Evolutionary conservation across 306 rosid species (phyloP).

Genomic region (Ceratonia siliqua): DNA sequence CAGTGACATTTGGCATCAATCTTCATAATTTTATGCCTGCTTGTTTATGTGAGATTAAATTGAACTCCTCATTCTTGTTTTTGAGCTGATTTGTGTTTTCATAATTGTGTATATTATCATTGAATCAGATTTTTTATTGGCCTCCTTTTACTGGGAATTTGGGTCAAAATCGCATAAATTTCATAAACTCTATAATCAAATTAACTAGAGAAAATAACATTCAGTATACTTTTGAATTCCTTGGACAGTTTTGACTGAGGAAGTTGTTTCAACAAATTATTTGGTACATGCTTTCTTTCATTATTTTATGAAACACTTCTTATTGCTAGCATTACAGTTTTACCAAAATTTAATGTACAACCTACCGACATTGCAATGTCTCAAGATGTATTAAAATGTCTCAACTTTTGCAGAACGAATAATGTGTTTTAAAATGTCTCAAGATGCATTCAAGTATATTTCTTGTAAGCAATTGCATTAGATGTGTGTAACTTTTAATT

Average conservation of each 20-base stretch:
- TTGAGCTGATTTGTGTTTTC: neutral
- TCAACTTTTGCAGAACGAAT: neutral
- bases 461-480: neutral
- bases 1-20: constrained; percentile 7
- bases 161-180: neutral
- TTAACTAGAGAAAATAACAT: neutral
- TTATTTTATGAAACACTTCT: neutral
- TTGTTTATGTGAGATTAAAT: constrained; percentile 22
- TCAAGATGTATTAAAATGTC: neutral
- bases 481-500: neutral
- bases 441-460: constrained; percentile 4
- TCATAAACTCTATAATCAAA: neutral
- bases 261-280: neutral
- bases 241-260: neutral
- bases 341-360: neutral
- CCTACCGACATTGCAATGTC: neutral
- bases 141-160: neutral
- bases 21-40: constrained; percentile 7
- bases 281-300: constrained; percentile 1
- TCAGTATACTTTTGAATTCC: neutral
- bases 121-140: neutral
- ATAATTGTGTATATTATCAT: neutral
- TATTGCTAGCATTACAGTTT: neutral
- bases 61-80: neutral
- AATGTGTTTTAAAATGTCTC: neutral